Conservation (phyloP, 495 filamentous ascomycete genomes). For the Xylaria venustula region DNA sequence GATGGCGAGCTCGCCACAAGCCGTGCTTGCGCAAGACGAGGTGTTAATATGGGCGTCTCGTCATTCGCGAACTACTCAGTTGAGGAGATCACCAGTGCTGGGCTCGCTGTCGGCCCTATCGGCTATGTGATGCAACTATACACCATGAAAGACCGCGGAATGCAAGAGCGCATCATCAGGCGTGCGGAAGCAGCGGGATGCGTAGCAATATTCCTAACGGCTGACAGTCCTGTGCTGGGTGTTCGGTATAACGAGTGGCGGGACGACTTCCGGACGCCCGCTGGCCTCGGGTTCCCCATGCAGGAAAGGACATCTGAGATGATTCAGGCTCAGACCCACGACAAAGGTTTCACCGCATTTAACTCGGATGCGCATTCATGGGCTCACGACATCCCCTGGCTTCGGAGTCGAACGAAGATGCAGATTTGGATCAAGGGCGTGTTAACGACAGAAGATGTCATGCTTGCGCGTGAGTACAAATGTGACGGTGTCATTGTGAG, state of each 20-base stretch:
- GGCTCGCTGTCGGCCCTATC: neutral
- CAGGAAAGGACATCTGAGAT: neutral
- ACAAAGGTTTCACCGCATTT: conserved; percentile 26
- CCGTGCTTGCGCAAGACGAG: conserved; percentile 38
- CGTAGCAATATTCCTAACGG: conserved; percentile 38
- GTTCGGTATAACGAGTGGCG: conserved; percentile 41
- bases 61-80: conserved; percentile 2
- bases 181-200: conserved; percentile 38
- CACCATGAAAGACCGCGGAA: conserved; percentile 38
- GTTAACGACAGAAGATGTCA: conserved; percentile 33
- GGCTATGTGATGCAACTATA: conserved; percentile 47
- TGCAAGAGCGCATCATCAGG: conserved; percentile 30
- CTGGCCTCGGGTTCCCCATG: neutral
- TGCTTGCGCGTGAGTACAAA: conserved; percentile 30
- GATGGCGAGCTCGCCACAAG: conserved; percentile 51
- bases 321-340: conserved; percentile 18
- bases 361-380: conserved; percentile 34
- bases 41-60: conserved; percentile 44
- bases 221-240: conserved; percentile 35
- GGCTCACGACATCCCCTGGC: conserved; percentile 35
- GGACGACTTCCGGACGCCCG: conserved; percentile 18
- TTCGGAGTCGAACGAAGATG: conserved; percentile 34
- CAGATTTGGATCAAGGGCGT: conserved; percentile 47
- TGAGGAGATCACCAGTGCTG: neutral
- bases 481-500: conserved; percentile 41